These are phyloP conservation scores for Coccinonectria pachysandricola DNA, from an alignment of 2,329 filamentous ascomycete species.

Conservation along the genomic window DNA sequence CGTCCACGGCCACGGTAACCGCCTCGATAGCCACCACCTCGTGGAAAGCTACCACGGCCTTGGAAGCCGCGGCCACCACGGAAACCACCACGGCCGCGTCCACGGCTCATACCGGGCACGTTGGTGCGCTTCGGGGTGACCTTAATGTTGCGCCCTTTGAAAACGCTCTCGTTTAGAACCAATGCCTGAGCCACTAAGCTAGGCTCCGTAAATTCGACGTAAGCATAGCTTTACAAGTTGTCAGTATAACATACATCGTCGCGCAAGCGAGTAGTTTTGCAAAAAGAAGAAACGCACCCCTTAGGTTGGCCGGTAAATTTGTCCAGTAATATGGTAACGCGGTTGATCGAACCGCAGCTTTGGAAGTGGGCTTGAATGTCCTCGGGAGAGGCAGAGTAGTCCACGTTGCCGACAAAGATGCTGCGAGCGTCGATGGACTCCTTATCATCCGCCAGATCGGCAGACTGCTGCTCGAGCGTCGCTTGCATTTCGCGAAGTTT, in stretches of 20 bases:
- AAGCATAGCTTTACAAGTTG: constrained; percentile 69
- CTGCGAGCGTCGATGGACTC: constrained; percentile 92
- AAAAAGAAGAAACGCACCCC: constrained; percentile 64
- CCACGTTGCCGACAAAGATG: constrained; percentile 97
- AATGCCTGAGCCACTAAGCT: constrained; percentile 86
- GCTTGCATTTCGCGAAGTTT: constrained; percentile 83
- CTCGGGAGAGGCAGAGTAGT: constrained; percentile 93
- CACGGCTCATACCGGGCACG: constrained; percentile 84
- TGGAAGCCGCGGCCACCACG: constrained; percentile 41
- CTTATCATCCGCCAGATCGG: constrained; percentile 80
- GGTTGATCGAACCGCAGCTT: constrained; percentile 93
- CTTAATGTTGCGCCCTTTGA: constrained; percentile 92
- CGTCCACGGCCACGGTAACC: constrained; percentile 57
- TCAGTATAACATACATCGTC: constrained; percentile 9
- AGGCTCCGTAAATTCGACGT: constrained; percentile 95
- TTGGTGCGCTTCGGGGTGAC: constrained; percentile 93
- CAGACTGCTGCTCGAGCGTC: constrained; percentile 72
- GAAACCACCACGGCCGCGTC: constrained; percentile 51
- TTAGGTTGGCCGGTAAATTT: constrained; percentile 99
- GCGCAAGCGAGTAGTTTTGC: not conserved
- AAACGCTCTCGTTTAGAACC: constrained; percentile 91
- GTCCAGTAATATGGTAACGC: constrained; percentile 92
- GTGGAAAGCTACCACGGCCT: constrained; percentile 42
- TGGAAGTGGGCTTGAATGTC: constrained; percentile 97
- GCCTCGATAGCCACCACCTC: constrained; percentile 49